Percentiles rank a stretch among this genome's conserved stretches.
Conservation (phyloP, 768 basidiomycete genomes). For the Leccinum ochraceum region DNA sequence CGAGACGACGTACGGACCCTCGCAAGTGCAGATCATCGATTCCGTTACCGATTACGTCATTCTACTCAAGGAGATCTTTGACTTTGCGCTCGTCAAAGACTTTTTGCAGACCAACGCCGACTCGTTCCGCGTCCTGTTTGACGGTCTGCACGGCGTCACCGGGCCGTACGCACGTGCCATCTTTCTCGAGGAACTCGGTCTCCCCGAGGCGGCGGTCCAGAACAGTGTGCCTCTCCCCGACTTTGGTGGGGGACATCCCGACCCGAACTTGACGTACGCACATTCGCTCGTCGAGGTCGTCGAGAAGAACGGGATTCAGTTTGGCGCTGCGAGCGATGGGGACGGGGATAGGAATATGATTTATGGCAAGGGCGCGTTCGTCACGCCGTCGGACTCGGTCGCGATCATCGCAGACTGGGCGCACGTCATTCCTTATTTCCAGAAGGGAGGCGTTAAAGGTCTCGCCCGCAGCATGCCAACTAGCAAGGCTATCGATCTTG, state of each 20-base stretch:
- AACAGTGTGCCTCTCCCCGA: slow-evolving; percentile 91
- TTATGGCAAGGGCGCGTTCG: slow-evolving; percentile 97
- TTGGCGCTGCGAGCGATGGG: slow-evolving; percentile 96
- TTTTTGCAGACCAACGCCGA: slow-evolving; percentile 74
- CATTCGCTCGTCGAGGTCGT: slow-evolving; percentile 91
- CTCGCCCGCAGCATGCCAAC: slow-evolving; percentile 98
- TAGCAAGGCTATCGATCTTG: slow-evolving; percentile 93
- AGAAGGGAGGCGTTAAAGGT: slow-evolving; percentile 87
- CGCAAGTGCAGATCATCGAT: slow-evolving; percentile 89
- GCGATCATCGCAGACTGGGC: slow-evolving; percentile 99
- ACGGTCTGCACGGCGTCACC: slow-evolving; percentile 95
- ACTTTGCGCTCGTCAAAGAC: slow-evolving; percentile 86
- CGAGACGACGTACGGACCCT: slow-evolving; percentile 75
- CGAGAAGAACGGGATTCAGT: slow-evolving; percentile 80
- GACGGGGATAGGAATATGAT: slow-evolving; percentile 99
- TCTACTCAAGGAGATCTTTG: slow-evolving; percentile 88
- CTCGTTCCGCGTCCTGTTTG: slow-evolving; percentile 88
- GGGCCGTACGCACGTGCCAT: slow-evolving; percentile 94
- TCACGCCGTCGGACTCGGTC: slow-evolving; percentile 96
- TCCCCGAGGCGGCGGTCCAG: slow-evolving; percentile 80
- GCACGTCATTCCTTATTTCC: slow-evolving; percentile 89
- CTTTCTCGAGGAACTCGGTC: slow-evolving; percentile 79
- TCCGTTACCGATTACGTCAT: slow-evolving; percentile 87
- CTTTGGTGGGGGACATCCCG: slow-evolving; percentile 97
- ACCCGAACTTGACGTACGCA: slow-evolving; percentile 98